Evolutionary conservation across 2,329 filamentous ascomycete genomes (phyloP).

Genomic region (Periconia sp.): DNA sequence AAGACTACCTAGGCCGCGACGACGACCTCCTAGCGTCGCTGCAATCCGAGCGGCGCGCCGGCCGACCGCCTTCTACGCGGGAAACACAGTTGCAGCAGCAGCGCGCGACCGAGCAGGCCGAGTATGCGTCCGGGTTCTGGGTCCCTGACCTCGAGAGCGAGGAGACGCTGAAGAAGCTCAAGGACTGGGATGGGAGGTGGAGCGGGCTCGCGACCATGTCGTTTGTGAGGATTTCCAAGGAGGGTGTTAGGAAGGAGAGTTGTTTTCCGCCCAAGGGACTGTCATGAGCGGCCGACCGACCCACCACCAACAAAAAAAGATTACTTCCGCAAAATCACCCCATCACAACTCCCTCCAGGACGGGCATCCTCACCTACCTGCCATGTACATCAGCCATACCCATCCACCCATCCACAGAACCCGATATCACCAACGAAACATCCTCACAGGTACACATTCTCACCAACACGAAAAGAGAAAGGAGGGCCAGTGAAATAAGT

Average conservation of each 20-base stretch:
- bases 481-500: too few species aligned
- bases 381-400: too few species aligned
- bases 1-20: slow-evolving; percentile 58
- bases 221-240: slow-evolving; percentile 72
- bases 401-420: too few species aligned
- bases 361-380: too few species aligned
- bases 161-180: slow-evolving; percentile 66
- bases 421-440: too few species aligned
- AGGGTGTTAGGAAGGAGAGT: slow-evolving; percentile 66
- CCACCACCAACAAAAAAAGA: too few species aligned
- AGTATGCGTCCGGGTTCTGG: slow-evolving; percentile 84
- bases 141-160: slow-evolving; percentile 74
- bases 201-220: slow-evolving; percentile 72
- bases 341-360: too few species aligned
- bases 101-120: slow-evolving; percentile 70
- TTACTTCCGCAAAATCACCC: too few species aligned
- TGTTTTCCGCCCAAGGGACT: slow-evolving; percentile 70
- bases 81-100: slow-evolving; percentile 77
- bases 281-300: too few species aligned
- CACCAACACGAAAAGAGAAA: too few species aligned
- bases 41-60: slow-evolving; percentile 72
- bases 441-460: too few species aligned
- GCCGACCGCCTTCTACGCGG: slow-evolving; percentile 73
- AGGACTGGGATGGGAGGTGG: slow-evolving; percentile 83
- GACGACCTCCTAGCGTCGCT: slow-evolving; percentile 69